These are phyloP conservation scores for Colletotrichum viniferum DNA, from an alignment of 2,329 filamentous ascomycete genomes.

Conservation along the genomic window DNA sequence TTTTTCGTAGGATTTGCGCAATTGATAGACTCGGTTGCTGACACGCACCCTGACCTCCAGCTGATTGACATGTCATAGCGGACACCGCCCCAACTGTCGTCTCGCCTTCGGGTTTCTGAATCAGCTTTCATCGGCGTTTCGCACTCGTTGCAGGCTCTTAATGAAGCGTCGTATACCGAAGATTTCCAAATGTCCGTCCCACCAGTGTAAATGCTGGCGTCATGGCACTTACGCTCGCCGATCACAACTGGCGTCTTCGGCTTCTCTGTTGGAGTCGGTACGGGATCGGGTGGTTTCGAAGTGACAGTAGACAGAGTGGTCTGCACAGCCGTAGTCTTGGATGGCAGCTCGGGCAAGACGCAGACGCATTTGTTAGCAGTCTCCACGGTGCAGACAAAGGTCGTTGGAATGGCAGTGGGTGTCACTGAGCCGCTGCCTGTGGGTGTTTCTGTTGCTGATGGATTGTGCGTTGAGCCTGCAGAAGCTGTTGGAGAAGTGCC, in stretches of 20 bases:
- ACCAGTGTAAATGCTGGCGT: neutral
- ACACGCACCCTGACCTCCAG: neutral
- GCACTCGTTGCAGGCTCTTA: too few relatives aligned
- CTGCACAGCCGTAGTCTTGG: rapidly evolving
- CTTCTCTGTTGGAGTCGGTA: rapidly evolving
- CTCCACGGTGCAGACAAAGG: neutral
- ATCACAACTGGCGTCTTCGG: rapidly evolving
- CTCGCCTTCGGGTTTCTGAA: neutral
- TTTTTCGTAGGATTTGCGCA: neutral
- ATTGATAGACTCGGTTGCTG: neutral
- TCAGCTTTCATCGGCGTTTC: neutral
- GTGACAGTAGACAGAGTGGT: neutral
- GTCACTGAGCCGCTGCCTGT: neutral
- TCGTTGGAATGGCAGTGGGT: neutral
- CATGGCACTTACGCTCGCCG: neutral
- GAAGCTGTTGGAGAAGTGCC: neutral
- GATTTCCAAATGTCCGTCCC: too few relatives aligned
- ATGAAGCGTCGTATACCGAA: too few relatives aligned
- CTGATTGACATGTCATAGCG: neutral
- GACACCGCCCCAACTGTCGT: neutral
- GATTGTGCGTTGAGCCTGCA: neutral
- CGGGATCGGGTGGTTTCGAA: neutral
- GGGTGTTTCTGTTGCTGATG: neutral
- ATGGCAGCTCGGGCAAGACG: neutral
- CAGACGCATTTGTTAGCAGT: neutral